Conservation (phyloP, 257 asterid species). For the Apocynum venetum region DNA sequence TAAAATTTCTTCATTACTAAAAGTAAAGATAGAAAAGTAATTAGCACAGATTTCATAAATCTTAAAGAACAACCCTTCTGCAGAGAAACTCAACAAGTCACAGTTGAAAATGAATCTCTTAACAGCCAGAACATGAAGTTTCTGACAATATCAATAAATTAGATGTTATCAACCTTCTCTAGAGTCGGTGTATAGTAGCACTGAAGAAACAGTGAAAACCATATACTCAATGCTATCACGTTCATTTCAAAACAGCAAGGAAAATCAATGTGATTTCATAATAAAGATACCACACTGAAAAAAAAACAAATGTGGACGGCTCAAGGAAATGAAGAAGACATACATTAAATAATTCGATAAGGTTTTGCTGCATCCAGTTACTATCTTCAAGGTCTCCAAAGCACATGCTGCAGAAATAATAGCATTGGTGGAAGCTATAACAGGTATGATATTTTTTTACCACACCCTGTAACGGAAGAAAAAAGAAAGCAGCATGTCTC, state of each 20-base stretch:
- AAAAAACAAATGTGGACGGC: not conserved
- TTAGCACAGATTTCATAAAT: not conserved
- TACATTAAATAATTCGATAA: conserved; percentile 86
- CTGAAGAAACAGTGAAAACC: not conserved
- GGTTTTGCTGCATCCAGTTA: conserved; percentile 91
- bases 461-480: conserved; percentile 63
- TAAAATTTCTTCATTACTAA: not conserved
- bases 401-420: conserved; percentile 96
- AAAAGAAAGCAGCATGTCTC: not conserved
- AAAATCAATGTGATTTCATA: not conserved
- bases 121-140: not conserved
- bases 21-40: too few relatives aligned
- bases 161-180: not conserved
- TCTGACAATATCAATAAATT: not conserved
- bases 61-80: not conserved
- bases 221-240: not conserved
- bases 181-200: not conserved
- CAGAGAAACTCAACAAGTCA: not conserved
- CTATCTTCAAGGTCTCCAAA: conserved; percentile 91
- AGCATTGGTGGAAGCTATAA: conserved; percentile 97
- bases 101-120: not conserved
- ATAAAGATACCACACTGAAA: not conserved
- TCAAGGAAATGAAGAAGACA: conserved; percentile 13
- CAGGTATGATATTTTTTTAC: conserved; percentile 97
- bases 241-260: not conserved